phyloP scores from a whole-genome alignment of 2,329 filamentous ascomycete species.

The Fragosphaeria purpurea region DNA sequence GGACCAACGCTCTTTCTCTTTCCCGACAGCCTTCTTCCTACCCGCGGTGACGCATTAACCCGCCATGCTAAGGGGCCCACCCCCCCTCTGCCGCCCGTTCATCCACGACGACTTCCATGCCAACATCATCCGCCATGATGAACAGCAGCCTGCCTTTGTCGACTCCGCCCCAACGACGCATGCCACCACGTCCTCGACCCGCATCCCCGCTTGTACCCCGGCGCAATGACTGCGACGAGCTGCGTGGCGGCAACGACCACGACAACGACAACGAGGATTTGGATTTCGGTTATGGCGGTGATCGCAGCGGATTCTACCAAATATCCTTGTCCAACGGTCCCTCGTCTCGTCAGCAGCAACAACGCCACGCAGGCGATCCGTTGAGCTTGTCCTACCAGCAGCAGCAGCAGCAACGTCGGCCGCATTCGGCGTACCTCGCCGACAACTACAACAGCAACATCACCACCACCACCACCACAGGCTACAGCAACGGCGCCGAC shows the following conservation, averaged over 20 bases:
- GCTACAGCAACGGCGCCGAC: not conserved
- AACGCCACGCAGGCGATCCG: not conserved
- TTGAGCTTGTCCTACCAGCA: constrained; percentile 1
- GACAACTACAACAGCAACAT: constrained; percentile 7
- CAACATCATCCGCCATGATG: constrained; percentile 3
- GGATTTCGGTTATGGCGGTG: not conserved
- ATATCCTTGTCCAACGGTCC: constrained; percentile 3
- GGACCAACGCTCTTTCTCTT: not conserved
- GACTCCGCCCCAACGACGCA: constrained; percentile 8
- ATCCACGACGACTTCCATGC: not conserved
- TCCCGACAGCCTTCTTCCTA: not conserved
- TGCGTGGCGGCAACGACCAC: not conserved
- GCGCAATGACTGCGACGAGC: not conserved
- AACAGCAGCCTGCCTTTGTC: not conserved
- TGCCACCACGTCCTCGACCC: constrained; percentile 3
- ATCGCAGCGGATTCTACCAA: constrained; percentile 4
- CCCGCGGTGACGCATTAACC: constrained; percentile 23
- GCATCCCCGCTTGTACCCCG: constrained; percentile 3
- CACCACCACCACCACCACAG: not conserved
- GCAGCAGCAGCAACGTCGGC: not conserved
- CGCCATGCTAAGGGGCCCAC: constrained; percentile 26
- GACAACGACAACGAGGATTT: not conserved
- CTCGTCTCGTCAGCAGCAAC: not conserved
- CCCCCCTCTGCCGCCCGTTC: not conserved
- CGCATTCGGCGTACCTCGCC: not conserved